Conservation (phyloP, 345 rosid species). For the Leavenworthia alabamica region DNA sequence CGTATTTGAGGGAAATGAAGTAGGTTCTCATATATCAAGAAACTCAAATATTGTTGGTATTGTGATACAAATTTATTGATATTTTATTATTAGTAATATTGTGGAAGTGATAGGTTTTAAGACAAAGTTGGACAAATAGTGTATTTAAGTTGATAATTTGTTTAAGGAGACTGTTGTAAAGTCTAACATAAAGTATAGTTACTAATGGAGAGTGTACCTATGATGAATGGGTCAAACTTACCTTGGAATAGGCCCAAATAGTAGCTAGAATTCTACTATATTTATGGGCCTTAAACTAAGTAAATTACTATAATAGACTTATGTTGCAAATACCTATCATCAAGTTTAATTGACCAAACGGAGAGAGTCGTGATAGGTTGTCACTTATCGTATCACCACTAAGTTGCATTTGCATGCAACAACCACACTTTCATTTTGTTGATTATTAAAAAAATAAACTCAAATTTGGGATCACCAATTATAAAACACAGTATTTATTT, state of each 20-base stretch:
- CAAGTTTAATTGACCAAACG: constrained; percentile 3
- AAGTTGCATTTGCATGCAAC: constrained; percentile 25
- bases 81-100: too few relatives aligned
- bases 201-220: neutral
- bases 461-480: too few relatives aligned
- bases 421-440: constrained; percentile 11
- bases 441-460: too few relatives aligned
- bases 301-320: neutral
- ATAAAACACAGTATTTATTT: too few relatives aligned
- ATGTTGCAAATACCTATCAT: neutral
- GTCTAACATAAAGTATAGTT: too few relatives aligned
- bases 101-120: neutral
- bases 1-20: too few relatives aligned
- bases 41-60: too few relatives aligned
- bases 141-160: too few relatives aligned
- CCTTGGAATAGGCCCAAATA: neutral
- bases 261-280: neutral
- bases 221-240: neutral
- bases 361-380: constrained; percentile 8
- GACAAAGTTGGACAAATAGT: too few relatives aligned
- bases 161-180: too few relatives aligned
- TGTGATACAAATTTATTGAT: too few relatives aligned
- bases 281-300: neutral
- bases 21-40: too few relatives aligned
- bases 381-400: constrained; percentile 15